phyloP scores from a whole-genome alignment of 2,329 filamentous ascomycete species.

The Cryphonectria carpinicola region DNA sequence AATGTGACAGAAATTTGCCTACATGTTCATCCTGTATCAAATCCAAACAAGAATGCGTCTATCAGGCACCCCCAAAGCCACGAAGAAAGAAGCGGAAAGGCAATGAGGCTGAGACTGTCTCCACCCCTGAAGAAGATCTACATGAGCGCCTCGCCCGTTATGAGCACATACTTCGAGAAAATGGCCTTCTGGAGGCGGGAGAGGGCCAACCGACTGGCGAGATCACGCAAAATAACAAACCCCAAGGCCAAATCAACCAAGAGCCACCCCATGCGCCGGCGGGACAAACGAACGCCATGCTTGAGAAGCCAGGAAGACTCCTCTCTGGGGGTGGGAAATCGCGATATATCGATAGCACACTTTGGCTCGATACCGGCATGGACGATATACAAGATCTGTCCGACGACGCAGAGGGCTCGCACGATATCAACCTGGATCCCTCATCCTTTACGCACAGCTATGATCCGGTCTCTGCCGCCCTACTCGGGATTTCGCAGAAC shows the following conservation, averaged over 20 bases:
- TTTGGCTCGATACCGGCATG: constrained; percentile 36
- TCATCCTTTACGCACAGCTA: not conserved
- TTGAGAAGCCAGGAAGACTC: constrained; percentile 30
- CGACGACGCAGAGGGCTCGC: constrained; percentile 31
- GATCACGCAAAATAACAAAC: not conserved
- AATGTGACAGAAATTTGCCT: constrained; percentile 35
- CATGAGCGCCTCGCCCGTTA: constrained; percentile 44
- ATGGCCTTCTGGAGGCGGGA: constrained; percentile 37
- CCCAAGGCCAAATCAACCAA: constrained; percentile 10
- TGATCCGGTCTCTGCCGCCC: constrained; percentile 29
- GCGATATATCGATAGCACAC: constrained; percentile 45
- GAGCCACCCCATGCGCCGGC: constrained; percentile 23
- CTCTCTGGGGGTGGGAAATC: constrained; percentile 40
- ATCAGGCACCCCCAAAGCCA: constrained; percentile 44
- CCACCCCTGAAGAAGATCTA: constrained; percentile 34
- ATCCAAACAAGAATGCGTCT: constrained; percentile 42
- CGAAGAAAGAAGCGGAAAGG: constrained; percentile 41
- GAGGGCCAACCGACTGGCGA: not conserved
- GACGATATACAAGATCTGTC: constrained; percentile 35
- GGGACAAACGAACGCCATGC: constrained; percentile 9
- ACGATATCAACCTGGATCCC: constrained; percentile 28
- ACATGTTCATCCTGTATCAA: constrained; percentile 35
- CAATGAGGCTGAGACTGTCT: not conserved
- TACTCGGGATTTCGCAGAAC: constrained; percentile 25
- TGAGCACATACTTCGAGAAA: constrained; percentile 42